Conservation (phyloP, 495 filamentous ascomycete species). For the Penicillium salamii region DNA sequence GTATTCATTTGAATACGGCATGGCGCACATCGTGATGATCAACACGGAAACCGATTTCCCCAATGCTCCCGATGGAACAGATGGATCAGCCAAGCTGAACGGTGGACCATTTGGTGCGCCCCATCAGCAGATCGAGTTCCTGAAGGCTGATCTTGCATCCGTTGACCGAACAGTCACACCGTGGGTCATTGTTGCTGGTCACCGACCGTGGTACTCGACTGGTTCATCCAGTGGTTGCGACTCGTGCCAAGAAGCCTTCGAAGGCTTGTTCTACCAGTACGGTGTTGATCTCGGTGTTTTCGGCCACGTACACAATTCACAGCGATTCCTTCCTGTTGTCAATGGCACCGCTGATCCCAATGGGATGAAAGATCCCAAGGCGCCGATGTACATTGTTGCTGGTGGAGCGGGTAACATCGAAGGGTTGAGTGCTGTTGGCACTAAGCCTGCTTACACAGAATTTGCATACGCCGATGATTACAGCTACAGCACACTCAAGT, state of each 20-base stretch:
- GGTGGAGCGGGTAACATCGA: slow-evolving; percentile 50
- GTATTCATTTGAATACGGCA: slow-evolving; percentile 64
- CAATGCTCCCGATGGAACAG: slow-evolving; percentile 40
- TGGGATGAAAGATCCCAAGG: slow-evolving; percentile 50
- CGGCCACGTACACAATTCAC: slow-evolving; percentile 60
- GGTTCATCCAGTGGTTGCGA: slow-evolving; percentile 39
- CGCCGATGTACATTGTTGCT: slow-evolving; percentile 55
- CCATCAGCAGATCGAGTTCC: slow-evolving; percentile 38
- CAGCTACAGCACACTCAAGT: slow-evolving; percentile 42
- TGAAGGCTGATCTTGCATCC: slow-evolving; percentile 45
- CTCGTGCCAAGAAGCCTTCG: slow-evolving; percentile 56
- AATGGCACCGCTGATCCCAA: slow-evolving; percentile 44
- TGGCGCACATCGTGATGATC: slow-evolving; percentile 55
- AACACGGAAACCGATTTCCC: slow-evolving; percentile 57
- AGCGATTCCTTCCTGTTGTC: slow-evolving; percentile 42
- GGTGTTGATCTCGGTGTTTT: slow-evolving; percentile 60
- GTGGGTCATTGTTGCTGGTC: slow-evolving; percentile 58
- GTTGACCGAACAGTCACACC: slow-evolving; percentile 52
- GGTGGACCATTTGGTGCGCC: slow-evolving; percentile 50
- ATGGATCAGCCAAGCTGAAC: slow-evolving; percentile 44
- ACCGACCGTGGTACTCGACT: slow-evolving; percentile 58
- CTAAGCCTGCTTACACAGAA: slow-evolving; percentile 40
- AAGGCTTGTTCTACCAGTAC: slow-evolving; percentile 55
- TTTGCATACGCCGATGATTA: slow-evolving; percentile 58
- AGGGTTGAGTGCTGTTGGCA: slow-evolving; percentile 36